Evolutionary conservation across 306 rosid genomes (phyloP), one percentile per base, ranked within the genome.

Genomic region (Canavalia ensiformis): DNA sequence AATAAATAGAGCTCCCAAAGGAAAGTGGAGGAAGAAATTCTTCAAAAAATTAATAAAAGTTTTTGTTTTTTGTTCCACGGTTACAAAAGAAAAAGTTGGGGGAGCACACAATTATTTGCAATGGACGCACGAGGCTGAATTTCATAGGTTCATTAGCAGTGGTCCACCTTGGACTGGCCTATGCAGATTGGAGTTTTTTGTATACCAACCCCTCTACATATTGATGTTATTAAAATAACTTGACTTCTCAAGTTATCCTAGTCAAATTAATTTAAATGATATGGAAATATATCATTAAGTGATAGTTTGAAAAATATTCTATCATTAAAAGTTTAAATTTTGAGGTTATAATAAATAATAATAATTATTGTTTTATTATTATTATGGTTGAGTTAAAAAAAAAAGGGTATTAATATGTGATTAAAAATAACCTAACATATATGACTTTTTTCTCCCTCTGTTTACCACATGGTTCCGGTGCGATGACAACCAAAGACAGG

Each of bases 401-500:
- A 18, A 18, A 18, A 18, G 0, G 0, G 3, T 37, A 37, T 2
- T 37, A 37, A 37, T 4, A 5, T 8, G 1, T 29, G 41, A 59
- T 59, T 59, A 5, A 60, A 5, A 60, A 60, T 60, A 60, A 60
- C 25, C 25, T 60, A 0, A 31, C 44, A 59, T 57, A 56, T 11
- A 25, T 55, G 1, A 5, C 1, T 55, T 56, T 56, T 28, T 33
- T 25, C 35, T 25, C n/a, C 30, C n/a, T 44, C 33, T 11, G 68
- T 33, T 11, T 1, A 8, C 6, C 64, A 65, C 64, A 41, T 68
- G 82, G 69, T 4, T 44, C 37, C 25, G 25, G 37, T 57, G 8
- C 37, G 2, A 66, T 68, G 83, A 44, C 83, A 79, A n/a, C 76
- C 51, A 11, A 58, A 58, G 46, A 46, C 77, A 57, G 83, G 2